Base-by-base conservation (phyloP, 2,329 filamentous ascomycete species). In the Chaetomium olivaceum region DNA sequence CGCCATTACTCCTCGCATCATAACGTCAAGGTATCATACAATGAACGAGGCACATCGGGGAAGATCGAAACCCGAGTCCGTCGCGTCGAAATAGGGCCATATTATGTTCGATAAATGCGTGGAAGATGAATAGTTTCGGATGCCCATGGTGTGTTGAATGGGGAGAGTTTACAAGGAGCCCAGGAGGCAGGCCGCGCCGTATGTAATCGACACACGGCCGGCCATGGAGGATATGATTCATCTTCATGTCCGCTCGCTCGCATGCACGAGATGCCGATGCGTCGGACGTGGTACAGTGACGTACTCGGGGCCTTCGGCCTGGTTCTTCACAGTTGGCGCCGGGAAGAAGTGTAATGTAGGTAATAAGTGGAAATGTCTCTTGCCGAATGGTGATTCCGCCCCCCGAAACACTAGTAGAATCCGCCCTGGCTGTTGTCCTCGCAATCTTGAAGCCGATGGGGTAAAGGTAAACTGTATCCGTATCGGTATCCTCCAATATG, bases 401-500 rank as follows among this genome's bases (percentile, higher is more conserved):
- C 39, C 36, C 39, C 36, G n/a, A 57, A 56, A 50, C 23, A 11
- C 52, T 62, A 50, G 52, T 33, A 36, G 48, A 48, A 23, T 12
- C 12, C 48, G 36, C 11, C 51, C 51, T 12, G 58, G 31, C 33
- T 14, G 48, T 14, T 23, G 31, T 55, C 50, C 33, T 54, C 50
- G 25, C 59, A 55, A 46, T 12, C 59, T 50, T 21, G 27, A 46
- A 21, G 16, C 39, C 50, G 39, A n/a, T 21, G 54, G 14, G 51
- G 27, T n/a, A 51, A 61, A 50, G 56, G 51, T 16, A 62, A 57
- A 25, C 36, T 62, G 61, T 50, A 19, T 62, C 61, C 61, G 39
- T 57, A 57, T 62, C 54, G 43, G 61, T 31, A 60, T 60, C 36
- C 57, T 56, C 62, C 56, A 31, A 19, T 58, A 29, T 55, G 51